Evolutionary conservation across 768 basidiomycete genomes (phyloP), one percentile per base, ranked within the genome.

Genomic region (Leccinum fibrillosum): DNA sequence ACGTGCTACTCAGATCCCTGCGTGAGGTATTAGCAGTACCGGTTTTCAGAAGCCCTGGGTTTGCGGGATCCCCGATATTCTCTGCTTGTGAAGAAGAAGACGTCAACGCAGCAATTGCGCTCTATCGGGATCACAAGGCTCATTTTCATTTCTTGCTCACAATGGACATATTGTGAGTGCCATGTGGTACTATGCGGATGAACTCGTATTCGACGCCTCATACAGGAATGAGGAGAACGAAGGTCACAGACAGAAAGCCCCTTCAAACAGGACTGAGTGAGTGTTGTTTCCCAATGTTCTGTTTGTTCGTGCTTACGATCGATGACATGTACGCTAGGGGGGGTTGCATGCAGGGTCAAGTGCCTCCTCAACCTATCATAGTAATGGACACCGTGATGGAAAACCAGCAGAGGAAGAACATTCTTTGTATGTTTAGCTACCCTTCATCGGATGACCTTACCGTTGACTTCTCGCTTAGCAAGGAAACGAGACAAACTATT

Each of bases 71-170:
- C 28, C 28, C 28, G 28, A 28, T 28, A 10, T 28, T 28, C 3
- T 35, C 28, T 2, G 23, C 11, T 5, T 21, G 8, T 10, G 11
- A 54, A 28, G 58, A 64, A 30, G 51, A 35, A 8, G 34, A 44
- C 9, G 3, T 64, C 21, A 45, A 53, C 12, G 17, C 0, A 4
- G 54, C 52, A 26, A 30, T 59, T 19, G 3, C 11, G 1, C 54
- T 56, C 34, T 63, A 63, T 13, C 19, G 42, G 23, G 15, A 34
- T 10, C 56, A 39, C 28, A 55, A 51, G 13, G 37, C 54, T 0
- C 48, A 63, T 17, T 62, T 63, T 42, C 51, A 55, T 19, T 63
- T 55, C 28, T 49, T 63, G 51, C 48, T 63, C 11, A 53, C 34
- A 17, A 62, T 50, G 19, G 44, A 55, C 15, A 49, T 62, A n/a